phyloP scores from a whole-genome alignment of 495 filamentous ascomycete genomes.

The Haplographium delicatum region DNA sequence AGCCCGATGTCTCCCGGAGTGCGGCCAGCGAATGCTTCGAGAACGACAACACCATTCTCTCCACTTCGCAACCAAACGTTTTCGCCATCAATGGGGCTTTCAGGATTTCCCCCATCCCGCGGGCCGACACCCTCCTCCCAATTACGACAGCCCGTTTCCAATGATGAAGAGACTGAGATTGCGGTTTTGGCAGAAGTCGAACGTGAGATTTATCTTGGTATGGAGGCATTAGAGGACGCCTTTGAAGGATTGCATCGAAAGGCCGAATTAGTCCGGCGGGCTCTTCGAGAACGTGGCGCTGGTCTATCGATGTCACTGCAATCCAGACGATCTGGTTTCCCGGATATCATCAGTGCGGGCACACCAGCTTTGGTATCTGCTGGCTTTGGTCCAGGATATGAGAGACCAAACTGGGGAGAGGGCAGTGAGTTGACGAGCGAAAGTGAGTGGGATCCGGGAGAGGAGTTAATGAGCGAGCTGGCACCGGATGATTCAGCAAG shows the following conservation, averaged over 20 bases:
- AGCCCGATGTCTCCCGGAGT: conserved; percentile 22
- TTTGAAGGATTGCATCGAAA: conserved; percentile 87
- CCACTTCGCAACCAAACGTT: conserved; percentile 27
- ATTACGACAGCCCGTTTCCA: conserved; percentile 55
- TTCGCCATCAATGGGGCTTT: conserved; percentile 33
- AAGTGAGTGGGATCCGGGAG: conserved; percentile 61
- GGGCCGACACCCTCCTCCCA: conserved; percentile 33
- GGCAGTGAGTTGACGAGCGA: conserved; percentile 41
- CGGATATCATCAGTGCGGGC: conserved; percentile 13
- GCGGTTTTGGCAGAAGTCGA: conserved; percentile 84
- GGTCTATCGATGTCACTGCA: conserved; percentile 75
- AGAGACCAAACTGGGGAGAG: conserved; percentile 24
- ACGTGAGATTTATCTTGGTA: conserved; percentile 84
- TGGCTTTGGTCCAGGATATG: conserved; percentile 23
- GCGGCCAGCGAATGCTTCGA: conserved; percentile 13
- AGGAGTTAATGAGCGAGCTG: conserved; percentile 62
- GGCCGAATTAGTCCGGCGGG: conserved; percentile 74
- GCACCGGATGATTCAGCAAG: conserved; percentile 73
- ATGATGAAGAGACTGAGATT: conserved; percentile 95
- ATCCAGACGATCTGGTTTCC: conserved; percentile 47
- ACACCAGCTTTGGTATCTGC: conserved; percentile 17
- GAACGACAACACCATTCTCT: conserved; percentile 25
- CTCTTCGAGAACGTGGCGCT: conserved; percentile 72
- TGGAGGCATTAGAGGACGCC: conserved; percentile 92
- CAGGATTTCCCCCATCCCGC: conserved; percentile 33